These are phyloP conservation scores for Blastocystis sp. DNA, from an alignment of 352 stramenopile genomes.

Conservation along the genomic window DNA sequence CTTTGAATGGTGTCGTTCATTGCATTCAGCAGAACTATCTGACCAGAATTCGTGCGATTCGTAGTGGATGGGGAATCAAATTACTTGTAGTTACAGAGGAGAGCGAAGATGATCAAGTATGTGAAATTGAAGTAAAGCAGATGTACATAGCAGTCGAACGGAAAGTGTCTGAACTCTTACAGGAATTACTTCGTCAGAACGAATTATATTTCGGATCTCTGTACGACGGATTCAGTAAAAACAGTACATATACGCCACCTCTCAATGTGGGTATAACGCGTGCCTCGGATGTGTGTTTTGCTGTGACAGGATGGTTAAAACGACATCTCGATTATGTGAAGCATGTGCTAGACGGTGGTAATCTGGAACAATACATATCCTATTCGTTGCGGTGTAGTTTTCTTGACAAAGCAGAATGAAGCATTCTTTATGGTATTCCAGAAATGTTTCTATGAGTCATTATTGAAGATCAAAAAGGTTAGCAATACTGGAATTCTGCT, in stretches of 20 bases:
- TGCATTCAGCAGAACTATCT: slow-evolving; percentile 62
- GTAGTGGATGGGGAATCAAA: not conserved
- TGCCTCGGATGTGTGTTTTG: slow-evolving; percentile 32
- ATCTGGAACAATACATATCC: slow-evolving; percentile 60
- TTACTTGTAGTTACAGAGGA: not conserved
- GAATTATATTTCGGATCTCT: slow-evolving; percentile 9
- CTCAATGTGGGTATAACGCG: slow-evolving; percentile 38
- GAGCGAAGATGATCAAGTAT: slow-evolving; percentile 27
- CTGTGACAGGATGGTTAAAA: slow-evolving; percentile 25
- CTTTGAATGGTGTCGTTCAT: slow-evolving; percentile 37
- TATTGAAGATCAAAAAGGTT: slow-evolving; percentile 60
- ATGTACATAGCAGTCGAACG: slow-evolving; percentile 41
- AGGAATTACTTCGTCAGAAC: slow-evolving; percentile 1
- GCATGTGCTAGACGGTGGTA: slow-evolving; percentile 17
- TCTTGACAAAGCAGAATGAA: not conserved
- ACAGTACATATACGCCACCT: slow-evolving; percentile 40
- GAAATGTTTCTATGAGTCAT: slow-evolving; percentile 39
- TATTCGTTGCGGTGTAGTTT: not conserved
- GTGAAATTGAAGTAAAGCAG: slow-evolving; percentile 45
- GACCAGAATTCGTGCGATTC: not conserved
- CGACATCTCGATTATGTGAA: not conserved
- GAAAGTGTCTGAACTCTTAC: not conserved
- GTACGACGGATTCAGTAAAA: not conserved
- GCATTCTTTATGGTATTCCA: slow-evolving; percentile 41
- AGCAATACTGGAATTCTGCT: slow-evolving; percentile 57